These are phyloP conservation scores for Lyophyllum semitale DNA, from an alignment of 768 basidiomycete genomes.

Conservation along the genomic window DNA sequence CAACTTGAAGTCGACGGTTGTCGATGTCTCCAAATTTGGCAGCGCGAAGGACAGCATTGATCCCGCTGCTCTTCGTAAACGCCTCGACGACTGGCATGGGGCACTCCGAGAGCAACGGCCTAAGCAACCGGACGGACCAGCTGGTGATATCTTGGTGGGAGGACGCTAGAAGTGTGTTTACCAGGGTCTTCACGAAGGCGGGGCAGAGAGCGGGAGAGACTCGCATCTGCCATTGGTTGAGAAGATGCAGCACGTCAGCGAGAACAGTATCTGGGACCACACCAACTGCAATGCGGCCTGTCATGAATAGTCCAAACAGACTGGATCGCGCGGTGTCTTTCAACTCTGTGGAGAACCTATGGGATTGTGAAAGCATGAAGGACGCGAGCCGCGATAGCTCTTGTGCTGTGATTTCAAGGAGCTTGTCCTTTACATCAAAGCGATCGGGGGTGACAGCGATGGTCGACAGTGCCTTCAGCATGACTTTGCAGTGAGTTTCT, in stretches of 20 bases:
- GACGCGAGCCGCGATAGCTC: constrained; percentile 36
- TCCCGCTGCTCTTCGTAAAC: constrained; percentile 34
- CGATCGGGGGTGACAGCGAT: constrained; percentile 30
- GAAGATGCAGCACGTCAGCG: constrained; percentile 37
- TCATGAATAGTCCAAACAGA: constrained; percentile 37
- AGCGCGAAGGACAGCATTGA: constrained; percentile 34
- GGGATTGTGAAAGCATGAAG: constrained; percentile 27
- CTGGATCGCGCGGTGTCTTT: constrained; percentile 29
- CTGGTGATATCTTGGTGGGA: constrained; percentile 32
- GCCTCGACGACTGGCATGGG: constrained; percentile 26
- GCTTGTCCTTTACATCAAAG: constrained; percentile 31
- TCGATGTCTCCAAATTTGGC: constrained; percentile 34
- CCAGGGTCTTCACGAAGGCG: constrained; percentile 29
- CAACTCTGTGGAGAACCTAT: constrained; percentile 28
- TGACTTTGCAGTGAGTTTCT: constrained; percentile 29
- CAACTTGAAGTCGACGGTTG: constrained; percentile 38
- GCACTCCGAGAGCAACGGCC: constrained; percentile 29
- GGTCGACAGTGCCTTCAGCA: constrained; percentile 34
- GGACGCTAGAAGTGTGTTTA: constrained; percentile 30
- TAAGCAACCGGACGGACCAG: constrained; percentile 36
- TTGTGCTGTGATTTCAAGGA: constrained; percentile 31
- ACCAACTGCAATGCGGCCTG: constrained; percentile 32
- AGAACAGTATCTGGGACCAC: constrained; percentile 31
- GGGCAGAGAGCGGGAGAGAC: constrained; percentile 26
- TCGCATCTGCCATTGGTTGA: constrained; percentile 33